Evolutionary conservation across 345 rosid genomes (phyloP).

Genomic region (Erucastrum elatum): DNA sequence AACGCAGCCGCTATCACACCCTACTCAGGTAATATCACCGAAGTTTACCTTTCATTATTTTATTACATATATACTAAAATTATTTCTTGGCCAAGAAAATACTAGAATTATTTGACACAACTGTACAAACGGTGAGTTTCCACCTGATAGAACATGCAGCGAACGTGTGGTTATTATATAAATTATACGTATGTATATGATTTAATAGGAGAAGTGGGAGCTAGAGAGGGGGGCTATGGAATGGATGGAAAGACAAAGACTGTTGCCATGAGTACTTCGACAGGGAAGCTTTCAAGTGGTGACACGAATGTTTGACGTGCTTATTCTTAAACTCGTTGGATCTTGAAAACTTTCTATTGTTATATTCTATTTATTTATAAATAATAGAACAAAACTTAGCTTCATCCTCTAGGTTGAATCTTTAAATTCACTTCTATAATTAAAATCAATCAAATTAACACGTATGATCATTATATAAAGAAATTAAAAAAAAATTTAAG

Average conservation of each 20-base stretch:
- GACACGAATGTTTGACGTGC: slow-evolving; percentile 11
- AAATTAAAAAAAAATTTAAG: too few relatives aligned
- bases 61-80: too few relatives aligned
- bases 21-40: neutral
- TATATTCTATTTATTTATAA: neutral
- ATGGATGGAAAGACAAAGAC: neutral
- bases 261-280: neutral
- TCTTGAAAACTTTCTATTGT: neutral
- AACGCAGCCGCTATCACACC: slow-evolving; percentile 16
- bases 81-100: neutral
- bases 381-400: too few relatives aligned
- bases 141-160: neutral
- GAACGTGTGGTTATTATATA: neutral
- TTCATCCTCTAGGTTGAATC: too few relatives aligned
- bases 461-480: too few relatives aligned
- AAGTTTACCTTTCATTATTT: neutral
- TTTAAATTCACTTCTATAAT: too few relatives aligned
- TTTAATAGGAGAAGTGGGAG: slow-evolving; percentile 18
- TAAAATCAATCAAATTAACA: too few relatives aligned
- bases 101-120: neutral
- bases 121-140: neutral
- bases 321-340: neutral
- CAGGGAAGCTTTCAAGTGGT: slow-evolving; percentile 2
- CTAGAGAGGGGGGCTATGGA: neutral
- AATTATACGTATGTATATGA: neutral